Evolutionary conservation across 805 yeast species (phyloP).

Genomic region (Suhomyces sp.): DNA sequence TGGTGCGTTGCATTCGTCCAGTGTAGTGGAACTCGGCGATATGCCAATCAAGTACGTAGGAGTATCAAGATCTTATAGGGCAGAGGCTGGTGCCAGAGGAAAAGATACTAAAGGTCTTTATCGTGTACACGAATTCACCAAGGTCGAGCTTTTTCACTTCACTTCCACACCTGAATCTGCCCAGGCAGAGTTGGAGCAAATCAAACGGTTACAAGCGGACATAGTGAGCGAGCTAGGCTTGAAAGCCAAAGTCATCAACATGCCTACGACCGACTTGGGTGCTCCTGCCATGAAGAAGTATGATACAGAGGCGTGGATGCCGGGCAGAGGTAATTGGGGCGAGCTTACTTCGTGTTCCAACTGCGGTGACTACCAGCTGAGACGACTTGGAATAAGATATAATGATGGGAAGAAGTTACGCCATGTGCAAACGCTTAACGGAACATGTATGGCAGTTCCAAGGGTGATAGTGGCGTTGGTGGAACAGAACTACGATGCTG

Average conservation of each 20-base stretch:
- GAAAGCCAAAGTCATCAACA: constrained; percentile 74
- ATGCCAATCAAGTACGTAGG: constrained; percentile 71
- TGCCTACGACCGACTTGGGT: constrained; percentile 91
- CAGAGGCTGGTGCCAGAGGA: constrained; percentile 97
- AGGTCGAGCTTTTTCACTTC: constrained; percentile 82
- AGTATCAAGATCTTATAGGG: constrained; percentile 80
- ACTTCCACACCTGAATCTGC: constrained; percentile 52
- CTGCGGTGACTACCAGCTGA: constrained; percentile 86
- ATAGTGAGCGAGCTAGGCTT: constrained; percentile 69
- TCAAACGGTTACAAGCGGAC: constrained; percentile 62
- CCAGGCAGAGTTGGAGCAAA: constrained; percentile 50
- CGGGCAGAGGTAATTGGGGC: constrained; percentile 91
- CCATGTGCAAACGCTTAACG: constrained; percentile 83
- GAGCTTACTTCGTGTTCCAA: constrained; percentile 89
- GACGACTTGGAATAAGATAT: constrained; percentile 72
- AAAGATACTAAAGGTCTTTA: constrained; percentile 88
- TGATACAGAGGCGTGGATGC: constrained; percentile 98
- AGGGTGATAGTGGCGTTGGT: constrained; percentile 85
- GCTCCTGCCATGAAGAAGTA: constrained; percentile 89
- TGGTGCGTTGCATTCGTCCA: constrained; percentile 71
- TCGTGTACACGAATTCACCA: constrained; percentile 94
- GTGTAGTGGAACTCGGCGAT: constrained; percentile 32
- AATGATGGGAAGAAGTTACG: constrained; percentile 30
- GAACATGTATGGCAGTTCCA: constrained; percentile 95
- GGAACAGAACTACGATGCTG: constrained; percentile 75